A percentile compares a stretch with the other conserved stretches of the same genome.
Evolutionary conservation across 345 rosid species (phyloP).

Genomic region (Gossypium raimondii): DNA sequence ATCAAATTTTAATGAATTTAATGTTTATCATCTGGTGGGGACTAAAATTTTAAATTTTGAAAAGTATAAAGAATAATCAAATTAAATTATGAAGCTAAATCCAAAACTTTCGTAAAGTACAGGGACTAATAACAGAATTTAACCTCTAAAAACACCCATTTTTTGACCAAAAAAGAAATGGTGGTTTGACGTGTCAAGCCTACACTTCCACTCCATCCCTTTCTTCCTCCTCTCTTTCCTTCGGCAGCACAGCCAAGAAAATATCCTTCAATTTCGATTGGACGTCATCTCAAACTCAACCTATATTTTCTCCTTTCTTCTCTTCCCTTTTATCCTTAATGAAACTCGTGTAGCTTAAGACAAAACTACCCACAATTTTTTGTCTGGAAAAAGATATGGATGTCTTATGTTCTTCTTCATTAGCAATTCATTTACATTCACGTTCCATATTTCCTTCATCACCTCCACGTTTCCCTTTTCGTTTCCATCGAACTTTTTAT

Average conservation of each 20-base stretch:
- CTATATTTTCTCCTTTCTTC: constrained; percentile 10
- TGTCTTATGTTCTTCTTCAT: constrained; percentile 53
- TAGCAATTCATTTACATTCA: constrained; percentile 48
- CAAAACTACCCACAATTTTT: not conserved
- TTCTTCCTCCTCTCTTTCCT: constrained; percentile 29
- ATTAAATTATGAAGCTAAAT: too few relatives aligned
- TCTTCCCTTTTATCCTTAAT: not conserved
- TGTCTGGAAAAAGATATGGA: constrained; percentile 32
- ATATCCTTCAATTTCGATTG: constrained; percentile 7
- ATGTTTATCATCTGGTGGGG: too few relatives aligned
- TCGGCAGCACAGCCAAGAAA: not conserved
- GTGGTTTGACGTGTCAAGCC: constrained; percentile 41
- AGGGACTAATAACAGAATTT: too few relatives aligned
- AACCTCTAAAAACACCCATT: not conserved
- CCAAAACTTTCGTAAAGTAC: too few relatives aligned
- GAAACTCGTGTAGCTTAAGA: not conserved
- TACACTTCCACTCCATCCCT: constrained; percentile 31
- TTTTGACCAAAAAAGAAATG: not conserved
- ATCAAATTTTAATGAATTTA: too few relatives aligned
- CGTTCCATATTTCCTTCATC: constrained; percentile 32
- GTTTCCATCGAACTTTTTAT: constrained; percentile 18
- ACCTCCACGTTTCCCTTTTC: constrained; percentile 19
- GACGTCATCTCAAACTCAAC: not conserved
- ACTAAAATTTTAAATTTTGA: too few relatives aligned
- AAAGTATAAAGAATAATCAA: too few relatives aligned